Conservation (phyloP, 768 basidiomycete genomes). For the Clavulina sp. region DNA sequence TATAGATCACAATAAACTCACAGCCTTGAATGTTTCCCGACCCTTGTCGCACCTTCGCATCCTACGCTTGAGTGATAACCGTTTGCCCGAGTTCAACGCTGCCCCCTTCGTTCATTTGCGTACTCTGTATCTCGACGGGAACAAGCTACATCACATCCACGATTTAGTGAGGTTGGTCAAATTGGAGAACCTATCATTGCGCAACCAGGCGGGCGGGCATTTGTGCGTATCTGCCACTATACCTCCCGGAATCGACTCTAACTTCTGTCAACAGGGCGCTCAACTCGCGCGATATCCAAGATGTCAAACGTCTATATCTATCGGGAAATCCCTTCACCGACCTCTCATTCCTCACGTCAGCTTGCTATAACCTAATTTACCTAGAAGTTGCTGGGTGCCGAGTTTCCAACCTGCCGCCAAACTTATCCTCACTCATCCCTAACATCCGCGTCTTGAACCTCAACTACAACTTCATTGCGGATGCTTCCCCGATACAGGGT, state of each 20-base stretch:
- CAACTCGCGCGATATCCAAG: slow-evolving; percentile 43
- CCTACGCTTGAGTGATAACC: slow-evolving; percentile 71
- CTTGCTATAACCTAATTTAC: slow-evolving; percentile 81
- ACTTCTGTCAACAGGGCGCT: slow-evolving; percentile 14
- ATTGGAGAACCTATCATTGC: slow-evolving; percentile 79
- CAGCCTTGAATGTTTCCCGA: slow-evolving; percentile 24
- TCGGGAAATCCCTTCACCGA: slow-evolving; percentile 59
- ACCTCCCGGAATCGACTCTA: background rate
- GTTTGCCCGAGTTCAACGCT: slow-evolving; percentile 43
- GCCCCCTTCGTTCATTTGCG: slow-evolving; percentile 51
- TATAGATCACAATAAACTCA: slow-evolving; percentile 57
- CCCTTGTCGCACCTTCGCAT: slow-evolving; percentile 58
- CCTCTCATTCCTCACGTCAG: slow-evolving; percentile 31
- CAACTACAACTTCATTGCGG: slow-evolving; percentile 80
- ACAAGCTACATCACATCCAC: slow-evolving; percentile 23
- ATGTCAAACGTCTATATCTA: slow-evolving; percentile 86
- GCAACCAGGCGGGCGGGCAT: slow-evolving; percentile 66
- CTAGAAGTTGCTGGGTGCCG: slow-evolving; percentile 83
- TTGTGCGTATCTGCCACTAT: slow-evolving; percentile 36
- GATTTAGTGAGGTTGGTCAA: slow-evolving; percentile 36
- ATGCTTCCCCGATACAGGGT: slow-evolving; percentile 48
- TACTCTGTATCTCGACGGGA: slow-evolving; percentile 87
- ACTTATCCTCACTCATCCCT: slow-evolving; percentile 48
- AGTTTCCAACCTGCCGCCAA: slow-evolving; percentile 52
- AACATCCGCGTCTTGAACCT: slow-evolving; percentile 85